Percentiles rank a stretch among this genome's conserved stretches.
Conservation (phyloP, 208 protist species). For the Porcisia hertigi region DNA sequence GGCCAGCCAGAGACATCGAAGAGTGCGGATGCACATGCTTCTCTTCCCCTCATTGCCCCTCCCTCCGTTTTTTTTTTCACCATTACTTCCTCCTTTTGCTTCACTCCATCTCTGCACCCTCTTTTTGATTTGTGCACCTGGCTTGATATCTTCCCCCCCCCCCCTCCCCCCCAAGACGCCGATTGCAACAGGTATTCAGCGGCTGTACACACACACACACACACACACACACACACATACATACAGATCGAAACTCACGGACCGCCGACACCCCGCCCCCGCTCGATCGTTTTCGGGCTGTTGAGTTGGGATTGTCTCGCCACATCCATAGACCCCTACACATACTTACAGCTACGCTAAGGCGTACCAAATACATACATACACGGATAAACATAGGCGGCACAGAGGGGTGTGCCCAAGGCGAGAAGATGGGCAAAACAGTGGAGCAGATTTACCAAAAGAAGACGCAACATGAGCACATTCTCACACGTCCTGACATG, state of each 20-base stretch:
- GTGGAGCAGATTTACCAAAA: slow-evolving; percentile 98
- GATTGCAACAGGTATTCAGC: background rate
- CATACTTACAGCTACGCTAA: slow-evolving; percentile 15
- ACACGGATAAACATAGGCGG: slow-evolving; percentile 18
- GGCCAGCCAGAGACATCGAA: background rate
- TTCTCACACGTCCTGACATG: slow-evolving; percentile 98
- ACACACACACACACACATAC: slow-evolving; percentile 16
- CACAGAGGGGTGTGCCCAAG: background rate
- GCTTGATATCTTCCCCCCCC: background rate
- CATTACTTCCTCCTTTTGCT: background rate
- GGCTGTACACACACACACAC: slow-evolving; percentile 2
- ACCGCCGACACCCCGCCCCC: background rate
- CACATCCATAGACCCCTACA: background rate
- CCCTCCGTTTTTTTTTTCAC: background rate
- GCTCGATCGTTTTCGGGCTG: too few relatives aligned
- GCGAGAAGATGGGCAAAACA: slow-evolving; percentile 44
- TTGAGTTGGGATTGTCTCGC: background rate
- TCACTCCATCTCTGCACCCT: background rate
- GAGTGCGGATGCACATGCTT: background rate
- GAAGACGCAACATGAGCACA: slow-evolving; percentile 98
- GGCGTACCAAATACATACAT: slow-evolving; percentile 27
- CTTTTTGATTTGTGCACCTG: background rate
- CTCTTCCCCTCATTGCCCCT: background rate
- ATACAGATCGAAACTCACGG: background rate
- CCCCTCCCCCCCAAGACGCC: background rate